phyloP scores from a whole-genome alignment of 1,284 basidiomycete genomes.

The Phellinidium pouzarii region DNA sequence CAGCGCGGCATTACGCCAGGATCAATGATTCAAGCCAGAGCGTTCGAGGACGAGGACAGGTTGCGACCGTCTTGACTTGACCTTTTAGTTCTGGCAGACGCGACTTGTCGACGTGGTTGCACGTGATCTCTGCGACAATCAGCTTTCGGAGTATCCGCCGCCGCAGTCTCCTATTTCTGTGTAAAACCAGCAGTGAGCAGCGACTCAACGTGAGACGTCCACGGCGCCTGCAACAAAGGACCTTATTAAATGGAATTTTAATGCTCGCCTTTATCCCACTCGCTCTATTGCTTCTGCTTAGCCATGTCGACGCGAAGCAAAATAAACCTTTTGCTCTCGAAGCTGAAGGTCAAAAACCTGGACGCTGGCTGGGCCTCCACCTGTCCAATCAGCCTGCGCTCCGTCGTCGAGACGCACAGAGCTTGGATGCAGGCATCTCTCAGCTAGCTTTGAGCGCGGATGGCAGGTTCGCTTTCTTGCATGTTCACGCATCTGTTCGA shows the following conservation, averaged over 20 bases:
- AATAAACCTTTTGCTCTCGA: neutral
- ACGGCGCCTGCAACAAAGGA: neutral
- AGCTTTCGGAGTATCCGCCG: neutral
- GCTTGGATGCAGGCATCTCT: constrained; percentile 2
- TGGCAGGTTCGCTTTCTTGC: constrained; percentile 4
- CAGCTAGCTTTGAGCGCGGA: constrained; percentile 7
- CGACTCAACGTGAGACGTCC: neutral
- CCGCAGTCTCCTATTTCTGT: neutral
- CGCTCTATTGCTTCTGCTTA: neutral
- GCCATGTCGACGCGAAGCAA: neutral
- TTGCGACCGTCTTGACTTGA: neutral
- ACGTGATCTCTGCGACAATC: neutral
- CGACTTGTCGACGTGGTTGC: neutral
- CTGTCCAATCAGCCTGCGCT: neutral
- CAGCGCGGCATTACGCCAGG: constrained; percentile 9
- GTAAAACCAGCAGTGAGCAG: neutral
- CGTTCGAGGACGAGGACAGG: neutral
- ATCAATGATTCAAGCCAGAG: neutral
- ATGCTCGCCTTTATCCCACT: constrained; percentile 1
- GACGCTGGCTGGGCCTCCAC: neutral
- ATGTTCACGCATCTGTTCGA: neutral
- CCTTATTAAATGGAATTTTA: neutral
- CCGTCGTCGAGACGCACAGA: neutral
- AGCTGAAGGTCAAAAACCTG: neutral
- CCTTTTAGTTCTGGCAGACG: neutral